Evolutionary conservation across 805 yeast genomes (phyloP).

Genomic region (Pichia membranifaciens): DNA sequence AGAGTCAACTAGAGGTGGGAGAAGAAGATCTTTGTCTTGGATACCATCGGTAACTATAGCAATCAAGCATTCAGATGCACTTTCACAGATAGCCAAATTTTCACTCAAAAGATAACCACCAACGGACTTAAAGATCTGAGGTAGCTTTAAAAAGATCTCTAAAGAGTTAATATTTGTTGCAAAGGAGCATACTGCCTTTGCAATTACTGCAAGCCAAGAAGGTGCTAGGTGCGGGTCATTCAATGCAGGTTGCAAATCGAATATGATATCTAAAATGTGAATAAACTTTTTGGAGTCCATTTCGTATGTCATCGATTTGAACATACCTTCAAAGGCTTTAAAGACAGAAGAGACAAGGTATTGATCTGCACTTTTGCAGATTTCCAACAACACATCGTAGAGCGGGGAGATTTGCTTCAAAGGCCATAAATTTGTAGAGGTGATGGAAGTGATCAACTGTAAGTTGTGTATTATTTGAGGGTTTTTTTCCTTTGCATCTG

Average conservation of each 20-base stretch:
- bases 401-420: slow-evolving; percentile 56
- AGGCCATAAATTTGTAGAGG: slow-evolving; percentile 83
- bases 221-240: slow-evolving; percentile 85
- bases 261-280: slow-evolving; percentile 61
- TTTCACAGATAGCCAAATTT: slow-evolving; percentile 52
- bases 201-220: slow-evolving; percentile 91
- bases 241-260: slow-evolving; percentile 73
- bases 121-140: slow-evolving; percentile 50
- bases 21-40: slow-evolving; percentile 51
- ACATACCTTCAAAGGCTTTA: slow-evolving; percentile 75
- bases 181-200: slow-evolving; percentile 65
- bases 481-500: slow-evolving; percentile 38
- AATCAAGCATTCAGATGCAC: slow-evolving; percentile 83
- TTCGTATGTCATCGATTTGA: slow-evolving; percentile 50
- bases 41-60: slow-evolving; percentile 68
- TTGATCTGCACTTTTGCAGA: slow-evolving; percentile 80
- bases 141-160: slow-evolving; percentile 50
- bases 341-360: slow-evolving; percentile 78
- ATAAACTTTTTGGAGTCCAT: slow-evolving; percentile 57
- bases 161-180: slow-evolving; percentile 42
- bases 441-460: slow-evolving; percentile 67
- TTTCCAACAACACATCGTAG: slow-evolving; percentile 69
- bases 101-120: slow-evolving; percentile 66
- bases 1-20: slow-evolving; percentile 43
- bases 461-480: slow-evolving; percentile 66